These are phyloP conservation scores for Inosperma sp. DNA, from an alignment of 768 basidiomycete genomes.

Conservation along the genomic window DNA sequence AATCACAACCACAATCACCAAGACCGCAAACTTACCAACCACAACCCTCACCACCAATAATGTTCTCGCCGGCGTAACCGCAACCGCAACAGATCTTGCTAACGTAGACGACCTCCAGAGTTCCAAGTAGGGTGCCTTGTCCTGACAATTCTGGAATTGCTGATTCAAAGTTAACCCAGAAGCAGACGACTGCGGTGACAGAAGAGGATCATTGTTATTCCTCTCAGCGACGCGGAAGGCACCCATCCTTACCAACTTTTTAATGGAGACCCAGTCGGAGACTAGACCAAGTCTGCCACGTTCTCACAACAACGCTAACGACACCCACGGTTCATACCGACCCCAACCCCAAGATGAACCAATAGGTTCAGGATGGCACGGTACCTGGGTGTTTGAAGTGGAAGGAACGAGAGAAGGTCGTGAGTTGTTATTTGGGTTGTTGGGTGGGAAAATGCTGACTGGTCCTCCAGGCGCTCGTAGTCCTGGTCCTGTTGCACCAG, in stretches of 20 bases:
- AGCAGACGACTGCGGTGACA: slow-evolving; percentile 38
- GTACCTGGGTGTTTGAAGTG: slow-evolving; percentile 77
- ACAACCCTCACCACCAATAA: background rate
- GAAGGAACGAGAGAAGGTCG: slow-evolving; percentile 70
- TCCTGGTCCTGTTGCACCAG: too few relatives aligned
- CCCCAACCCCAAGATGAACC: slow-evolving; percentile 17
- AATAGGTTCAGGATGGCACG: slow-evolving; percentile 65
- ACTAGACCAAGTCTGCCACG: background rate
- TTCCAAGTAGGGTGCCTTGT: slow-evolving; percentile 58
- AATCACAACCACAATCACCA: too few relatives aligned
- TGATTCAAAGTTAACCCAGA: slow-evolving; percentile 64
- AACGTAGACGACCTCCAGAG: slow-evolving; percentile 38
- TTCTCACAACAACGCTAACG: background rate
- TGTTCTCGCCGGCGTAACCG: background rate
- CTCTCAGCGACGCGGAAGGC: too few relatives aligned
- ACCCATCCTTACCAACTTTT: too few relatives aligned
- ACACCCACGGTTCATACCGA: background rate
- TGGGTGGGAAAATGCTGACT: slow-evolving; percentile 35
- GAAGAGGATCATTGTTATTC: background rate
- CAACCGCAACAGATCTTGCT: slow-evolving; percentile 39
- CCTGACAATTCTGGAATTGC: slow-evolving; percentile 54
- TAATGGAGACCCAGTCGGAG: too few relatives aligned
- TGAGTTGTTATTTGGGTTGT: slow-evolving; percentile 50
- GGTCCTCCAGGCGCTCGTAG: too few relatives aligned
- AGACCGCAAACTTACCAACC: too few relatives aligned